phyloP scores from a whole-genome alignment of 768 basidiomycete genomes.

The Cystobasidium onofrii region DNA sequence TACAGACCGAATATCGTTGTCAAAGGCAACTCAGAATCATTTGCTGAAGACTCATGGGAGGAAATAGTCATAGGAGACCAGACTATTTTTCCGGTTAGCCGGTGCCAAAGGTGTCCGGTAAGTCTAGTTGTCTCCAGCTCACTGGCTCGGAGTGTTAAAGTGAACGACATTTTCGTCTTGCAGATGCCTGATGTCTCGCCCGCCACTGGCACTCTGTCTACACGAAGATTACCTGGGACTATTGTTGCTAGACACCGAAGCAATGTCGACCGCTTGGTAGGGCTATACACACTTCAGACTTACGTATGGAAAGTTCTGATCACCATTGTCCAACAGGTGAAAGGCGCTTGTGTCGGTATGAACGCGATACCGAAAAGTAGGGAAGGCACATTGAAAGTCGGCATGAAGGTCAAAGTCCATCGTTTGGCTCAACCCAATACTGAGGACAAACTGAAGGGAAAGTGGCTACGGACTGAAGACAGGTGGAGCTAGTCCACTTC shows the following conservation, averaged over 20 bases:
- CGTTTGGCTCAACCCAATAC: neutral
- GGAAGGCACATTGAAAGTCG: constrained; percentile 8
- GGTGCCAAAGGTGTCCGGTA: constrained; percentile 21
- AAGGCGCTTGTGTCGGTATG: constrained; percentile 12
- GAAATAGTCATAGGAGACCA: neutral
- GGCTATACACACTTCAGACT: no score
- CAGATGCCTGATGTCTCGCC: constrained; percentile 32
- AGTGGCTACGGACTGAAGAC: constrained; percentile 24
- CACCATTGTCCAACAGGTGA: neutral
- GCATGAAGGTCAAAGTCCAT: neutral
- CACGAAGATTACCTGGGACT: constrained; percentile 2
- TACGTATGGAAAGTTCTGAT: no score
- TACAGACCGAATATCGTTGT: constrained; percentile 29
- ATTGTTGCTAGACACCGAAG: constrained; percentile 4
- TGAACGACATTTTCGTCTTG: no score
- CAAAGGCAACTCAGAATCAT: neutral
- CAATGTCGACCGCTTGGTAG: constrained; percentile 11
- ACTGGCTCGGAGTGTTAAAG: neutral
- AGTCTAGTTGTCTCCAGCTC: neutral
- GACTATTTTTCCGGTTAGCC: constrained; percentile 13
- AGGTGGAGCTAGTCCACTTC: constrained; percentile 22
- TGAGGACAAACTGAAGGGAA: constrained; percentile 4
- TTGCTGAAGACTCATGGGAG: constrained; percentile 20
- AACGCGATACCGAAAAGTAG: constrained; percentile 19
- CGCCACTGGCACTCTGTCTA: neutral